These are phyloP conservation scores for Phytopythium montanum DNA, from an alignment of 352 stramenopile genomes.

Conservation along the genomic window DNA sequence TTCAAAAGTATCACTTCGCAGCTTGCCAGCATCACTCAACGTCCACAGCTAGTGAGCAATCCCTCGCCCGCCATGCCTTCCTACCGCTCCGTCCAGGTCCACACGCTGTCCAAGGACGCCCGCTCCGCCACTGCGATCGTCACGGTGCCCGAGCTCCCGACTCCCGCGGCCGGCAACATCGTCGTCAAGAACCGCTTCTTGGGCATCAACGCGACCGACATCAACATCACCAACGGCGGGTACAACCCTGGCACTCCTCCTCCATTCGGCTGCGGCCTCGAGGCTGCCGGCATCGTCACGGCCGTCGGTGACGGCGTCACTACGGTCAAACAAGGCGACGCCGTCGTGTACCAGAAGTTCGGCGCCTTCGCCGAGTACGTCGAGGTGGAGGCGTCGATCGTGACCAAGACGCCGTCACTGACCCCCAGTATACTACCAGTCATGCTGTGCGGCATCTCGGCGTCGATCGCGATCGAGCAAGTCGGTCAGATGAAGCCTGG, in stretches of 20 bases:
- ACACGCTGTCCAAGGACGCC: constrained; percentile 39
- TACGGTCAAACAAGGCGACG: constrained; percentile 30
- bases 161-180: constrained; percentile 18
- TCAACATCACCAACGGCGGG: constrained; percentile 51
- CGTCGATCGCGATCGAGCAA: constrained; percentile 45
- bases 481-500: constrained; percentile 46
- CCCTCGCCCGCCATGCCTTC: no score
- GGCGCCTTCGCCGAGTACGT: constrained; percentile 54
- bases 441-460: constrained; percentile 36
- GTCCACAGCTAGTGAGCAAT: no score
- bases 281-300: constrained; percentile 37
- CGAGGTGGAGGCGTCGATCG: constrained; percentile 22
- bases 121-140: constrained; percentile 38
- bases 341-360: constrained; percentile 40
- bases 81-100: constrained; percentile 30
- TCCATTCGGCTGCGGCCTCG: constrained; percentile 23
- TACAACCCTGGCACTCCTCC: constrained; percentile 16
- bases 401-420: constrained; percentile 26
- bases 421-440: constrained; percentile 28
- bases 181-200: constrained; percentile 38
- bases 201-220: constrained; percentile 49
- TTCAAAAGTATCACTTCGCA: no score
- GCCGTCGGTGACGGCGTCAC: constrained; percentile 33
- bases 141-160: constrained; percentile 23
- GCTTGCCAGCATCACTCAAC: no score